Conservation (phyloP, 257 asterid species). For the Solanum paucissectum region DNA sequence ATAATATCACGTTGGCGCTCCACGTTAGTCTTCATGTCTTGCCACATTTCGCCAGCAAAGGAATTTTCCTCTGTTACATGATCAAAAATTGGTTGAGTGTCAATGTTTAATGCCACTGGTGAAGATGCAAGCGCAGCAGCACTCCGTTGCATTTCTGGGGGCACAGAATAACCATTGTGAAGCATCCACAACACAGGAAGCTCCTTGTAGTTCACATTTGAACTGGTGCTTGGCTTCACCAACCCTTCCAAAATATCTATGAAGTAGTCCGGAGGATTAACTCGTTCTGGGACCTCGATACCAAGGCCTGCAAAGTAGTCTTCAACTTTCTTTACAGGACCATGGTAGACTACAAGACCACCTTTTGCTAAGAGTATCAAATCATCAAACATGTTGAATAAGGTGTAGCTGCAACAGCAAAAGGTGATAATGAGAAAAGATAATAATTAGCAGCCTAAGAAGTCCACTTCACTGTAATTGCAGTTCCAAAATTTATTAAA, state of each 20-base stretch:
- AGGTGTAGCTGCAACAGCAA: slow-evolving; percentile 55
- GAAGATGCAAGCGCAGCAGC: slow-evolving; percentile 20
- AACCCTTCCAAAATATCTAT: slow-evolving; percentile 89
- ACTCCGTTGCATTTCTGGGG: slow-evolving; percentile 50
- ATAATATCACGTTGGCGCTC: slow-evolving; percentile 48
- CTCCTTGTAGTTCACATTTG: slow-evolving; percentile 44
- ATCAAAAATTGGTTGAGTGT: slow-evolving; percentile 21
- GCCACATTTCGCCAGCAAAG: slow-evolving; percentile 65
- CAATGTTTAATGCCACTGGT: slow-evolving; percentile 12
- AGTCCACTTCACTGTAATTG: not conserved
- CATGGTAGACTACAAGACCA: slow-evolving; percentile 80
- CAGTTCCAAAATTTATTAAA: not conserved
- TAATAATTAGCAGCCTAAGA: not conserved
- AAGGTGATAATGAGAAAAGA: not conserved
- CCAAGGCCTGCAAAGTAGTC: slow-evolving; percentile 64
- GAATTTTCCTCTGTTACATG: slow-evolving; percentile 27
- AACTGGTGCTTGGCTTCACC: slow-evolving; percentile 49
- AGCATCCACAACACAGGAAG: slow-evolving; percentile 87
- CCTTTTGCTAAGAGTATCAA: slow-evolving; percentile 90
- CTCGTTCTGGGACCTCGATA: slow-evolving; percentile 68
- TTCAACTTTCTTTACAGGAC: slow-evolving; percentile 76
- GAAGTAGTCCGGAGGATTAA: slow-evolving; percentile 87
- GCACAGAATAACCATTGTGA: slow-evolving; percentile 72
- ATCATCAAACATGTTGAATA: slow-evolving; percentile 89
- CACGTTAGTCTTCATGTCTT: slow-evolving; percentile 38